Conservation (phyloP, 2,329 filamentous ascomycete genomes). For the Emergomyces orientalis region DNA sequence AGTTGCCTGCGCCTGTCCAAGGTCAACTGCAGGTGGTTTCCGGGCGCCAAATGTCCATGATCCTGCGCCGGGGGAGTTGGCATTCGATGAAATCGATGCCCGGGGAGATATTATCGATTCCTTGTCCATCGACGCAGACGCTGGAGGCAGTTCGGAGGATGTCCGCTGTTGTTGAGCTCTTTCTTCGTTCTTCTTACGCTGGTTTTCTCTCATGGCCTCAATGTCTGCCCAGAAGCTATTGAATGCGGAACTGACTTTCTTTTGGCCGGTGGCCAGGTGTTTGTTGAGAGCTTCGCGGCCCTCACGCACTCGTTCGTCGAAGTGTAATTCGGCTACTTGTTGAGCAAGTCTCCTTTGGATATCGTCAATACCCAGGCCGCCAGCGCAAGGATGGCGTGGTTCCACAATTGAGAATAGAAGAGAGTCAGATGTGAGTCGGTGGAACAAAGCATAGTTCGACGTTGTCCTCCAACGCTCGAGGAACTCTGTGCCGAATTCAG, state of each 20-base stretch:
- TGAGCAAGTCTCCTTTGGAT: constrained; percentile 81
- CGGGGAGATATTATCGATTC: constrained; percentile 21
- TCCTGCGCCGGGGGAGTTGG: constrained; percentile 12
- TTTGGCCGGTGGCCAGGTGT: constrained; percentile 76
- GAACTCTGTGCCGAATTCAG: constrained; percentile 77
- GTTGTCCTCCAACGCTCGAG: constrained; percentile 80
- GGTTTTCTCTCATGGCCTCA: too few species aligned
- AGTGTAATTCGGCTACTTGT: constrained; percentile 85
- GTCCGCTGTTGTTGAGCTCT: constrained; percentile 13
- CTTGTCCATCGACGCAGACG: constrained; percentile 21
- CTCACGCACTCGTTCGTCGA: constrained; percentile 80
- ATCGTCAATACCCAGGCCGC: constrained; percentile 86
- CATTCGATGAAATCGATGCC: constrained; percentile 19
- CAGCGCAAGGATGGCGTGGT: constrained; percentile 85
- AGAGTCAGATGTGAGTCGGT: constrained; percentile 61
- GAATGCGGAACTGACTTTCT: constrained; percentile 79
- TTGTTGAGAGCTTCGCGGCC: constrained; percentile 79
- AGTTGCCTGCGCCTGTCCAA: constrained; percentile 47
- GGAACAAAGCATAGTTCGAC: constrained; percentile 86
- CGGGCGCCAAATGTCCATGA: constrained; percentile 25
- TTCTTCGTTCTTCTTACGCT: constrained; percentile 47
- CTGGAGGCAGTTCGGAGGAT: constrained; percentile 21
- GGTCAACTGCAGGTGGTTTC: constrained; percentile 37
- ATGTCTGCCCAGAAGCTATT: constrained; percentile 86
- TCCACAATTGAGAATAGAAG: constrained; percentile 92